Conservation (phyloP, 2,329 filamentous ascomycete genomes). For the Plectosphaerella sp. region DNA sequence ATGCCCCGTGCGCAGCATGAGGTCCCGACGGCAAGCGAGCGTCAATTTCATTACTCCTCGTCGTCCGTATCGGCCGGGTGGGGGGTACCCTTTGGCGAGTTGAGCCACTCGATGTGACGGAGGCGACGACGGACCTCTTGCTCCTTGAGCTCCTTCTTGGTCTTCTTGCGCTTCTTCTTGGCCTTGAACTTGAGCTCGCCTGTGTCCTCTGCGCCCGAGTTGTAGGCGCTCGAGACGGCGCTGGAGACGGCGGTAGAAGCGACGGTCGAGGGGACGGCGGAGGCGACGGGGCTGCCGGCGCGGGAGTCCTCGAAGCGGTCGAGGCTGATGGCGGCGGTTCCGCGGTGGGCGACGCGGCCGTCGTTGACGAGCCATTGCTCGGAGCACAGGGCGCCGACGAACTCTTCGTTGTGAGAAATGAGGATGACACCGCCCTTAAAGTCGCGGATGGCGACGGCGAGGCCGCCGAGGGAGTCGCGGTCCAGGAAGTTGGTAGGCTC, state of each 20-base stretch:
- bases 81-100: conserved; percentile 79
- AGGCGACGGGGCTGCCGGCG: conserved; percentile 37
- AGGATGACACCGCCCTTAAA: conserved; percentile 98
- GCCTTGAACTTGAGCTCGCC: conserved; percentile 80
- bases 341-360: conserved; percentile 81
- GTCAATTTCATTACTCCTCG: conserved; percentile 41
- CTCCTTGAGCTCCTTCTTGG: conserved; percentile 93
- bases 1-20: not conserved
- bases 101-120: conserved; percentile 81
- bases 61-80: conserved; percentile 75
- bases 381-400: conserved; percentile 89
- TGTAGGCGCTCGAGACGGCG: conserved; percentile 60
- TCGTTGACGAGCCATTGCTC: conserved; percentile 96
- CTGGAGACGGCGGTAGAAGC: conserved; percentile 51
- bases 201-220: conserved; percentile 80
- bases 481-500: conserved; percentile 99
- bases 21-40: not conserved
- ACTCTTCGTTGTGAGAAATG: conserved; percentile 99
- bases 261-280: conserved; percentile 54
- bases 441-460: conserved; percentile 96
- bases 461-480: conserved; percentile 90
- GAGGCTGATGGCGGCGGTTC: conserved; percentile 65
- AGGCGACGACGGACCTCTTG: conserved; percentile 80
- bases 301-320: conserved; percentile 84
- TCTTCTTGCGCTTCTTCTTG: conserved; percentile 98